Evolutionary conservation across 495 filamentous ascomycete genomes (phyloP), one percentile per base, ranked within the genome.

Genomic region (Astrothelium subdiscretum): DNA sequence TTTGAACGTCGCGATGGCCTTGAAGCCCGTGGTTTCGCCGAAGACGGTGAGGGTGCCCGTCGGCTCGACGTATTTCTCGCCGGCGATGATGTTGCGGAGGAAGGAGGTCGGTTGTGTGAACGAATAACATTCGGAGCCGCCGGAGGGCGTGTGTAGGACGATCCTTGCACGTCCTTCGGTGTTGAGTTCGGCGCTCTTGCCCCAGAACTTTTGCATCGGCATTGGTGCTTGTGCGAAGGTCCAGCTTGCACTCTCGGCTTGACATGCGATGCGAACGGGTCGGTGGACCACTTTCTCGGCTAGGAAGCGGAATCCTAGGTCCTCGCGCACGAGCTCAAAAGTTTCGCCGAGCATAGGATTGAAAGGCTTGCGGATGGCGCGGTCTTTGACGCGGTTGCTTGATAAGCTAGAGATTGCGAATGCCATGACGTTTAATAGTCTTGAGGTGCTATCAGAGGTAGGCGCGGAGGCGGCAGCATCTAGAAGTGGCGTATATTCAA

Each of bases 321-420:
- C 92, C 71, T 92, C 88, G 58, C 92, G 85, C 43, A 98, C 83
- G 8, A 97, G 82, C 73, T 98, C 94, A 69, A 82, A 98, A 0
- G 95, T 97, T 73, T 98, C 94, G 62, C 95, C 95, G 0, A 98
- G 83, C 78, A 98, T 90, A 38, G 94, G 95, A 70, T 97, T 98
- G 79, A 97, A 98, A 0, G 94, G 94, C 75, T 98, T 98, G 66
- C 94, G 88, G 67, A 96, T 90, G 24, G 95, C 86, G 13, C 94
- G 87, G 68, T 97, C 94, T 66, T 89, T 90, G 63, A 88, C 85
- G 18, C 94, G 84, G 63, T 80, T 81, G 74, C 81, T 86, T 35
- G 90, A 91, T 63, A 97, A 85, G 62, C 83, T 78, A 26, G 90
- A 91, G 24, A 97, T 76, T 32, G 95, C 92, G 73, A 97, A 98